phyloP scores from a whole-genome alignment of 1,284 basidiomycete species.

The Clitocybe nebularis region DNA sequence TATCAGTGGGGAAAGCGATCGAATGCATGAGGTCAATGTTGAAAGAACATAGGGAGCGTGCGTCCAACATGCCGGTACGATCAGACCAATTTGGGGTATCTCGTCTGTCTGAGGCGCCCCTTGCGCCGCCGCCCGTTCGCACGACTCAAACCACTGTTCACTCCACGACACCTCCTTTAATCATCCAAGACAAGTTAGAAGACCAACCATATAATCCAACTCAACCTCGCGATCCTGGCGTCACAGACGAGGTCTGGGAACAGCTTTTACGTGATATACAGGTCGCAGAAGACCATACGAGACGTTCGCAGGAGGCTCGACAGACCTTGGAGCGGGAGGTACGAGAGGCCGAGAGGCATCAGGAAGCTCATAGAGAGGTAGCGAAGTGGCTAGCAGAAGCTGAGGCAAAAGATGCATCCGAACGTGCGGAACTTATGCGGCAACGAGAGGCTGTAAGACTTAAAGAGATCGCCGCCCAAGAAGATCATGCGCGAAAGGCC shows the following conservation, averaged over 20 bases:
- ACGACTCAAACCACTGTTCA: conserved; percentile 5
- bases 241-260: conserved; percentile 40
- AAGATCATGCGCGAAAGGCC: conserved; percentile 23
- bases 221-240: conserved; percentile 36
- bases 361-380: conserved; percentile 14
- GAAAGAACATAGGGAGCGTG: conserved; percentile 17
- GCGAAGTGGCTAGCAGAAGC: conserved; percentile 20
- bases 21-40: conserved; percentile 13
- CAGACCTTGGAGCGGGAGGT: conserved; percentile 14
- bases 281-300: conserved; percentile 20
- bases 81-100: neutral
- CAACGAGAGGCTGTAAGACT: conserved; percentile 25
- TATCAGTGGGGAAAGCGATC: conserved; percentile 19
- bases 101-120: neutral
- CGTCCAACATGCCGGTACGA: conserved; percentile 1
- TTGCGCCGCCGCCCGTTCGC: conserved; percentile 6
- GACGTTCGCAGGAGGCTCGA: conserved; percentile 18
- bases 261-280: conserved; percentile 37
- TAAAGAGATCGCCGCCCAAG: conserved; percentile 23
- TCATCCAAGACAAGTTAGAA: conserved; percentile 1
- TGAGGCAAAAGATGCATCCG: conserved; percentile 20
- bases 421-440: conserved; percentile 24
- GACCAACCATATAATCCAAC: conserved; percentile 3
- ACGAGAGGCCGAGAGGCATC: conserved; percentile 17
- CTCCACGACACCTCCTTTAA: conserved; percentile 10